phyloP scores from a whole-genome alignment of 1,139 yeast genomes.

The Taphrina flavorubra region DNA sequence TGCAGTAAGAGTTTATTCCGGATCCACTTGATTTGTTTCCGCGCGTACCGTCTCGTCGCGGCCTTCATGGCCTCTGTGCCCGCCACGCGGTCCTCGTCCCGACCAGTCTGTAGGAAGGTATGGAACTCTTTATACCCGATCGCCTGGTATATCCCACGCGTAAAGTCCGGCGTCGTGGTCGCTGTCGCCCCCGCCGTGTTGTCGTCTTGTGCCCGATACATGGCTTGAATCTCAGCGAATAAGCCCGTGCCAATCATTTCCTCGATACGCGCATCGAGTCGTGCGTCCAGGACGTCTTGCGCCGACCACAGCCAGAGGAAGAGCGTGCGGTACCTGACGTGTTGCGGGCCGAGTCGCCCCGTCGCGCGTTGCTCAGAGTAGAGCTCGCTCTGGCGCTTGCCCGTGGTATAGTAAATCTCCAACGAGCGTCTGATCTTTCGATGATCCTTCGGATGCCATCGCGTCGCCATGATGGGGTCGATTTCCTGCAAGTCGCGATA shows the following conservation, averaged over 20 bases:
- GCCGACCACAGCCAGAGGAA: constrained; percentile 85
- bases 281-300: constrained; percentile 60
- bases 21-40: constrained; percentile 92
- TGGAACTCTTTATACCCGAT: constrained; percentile 93
- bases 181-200: no score
- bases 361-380: constrained; percentile 63
- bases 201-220: constrained; percentile 52
- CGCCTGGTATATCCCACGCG: constrained; percentile 89
- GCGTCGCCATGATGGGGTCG: constrained; percentile 77
- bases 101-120: constrained; percentile 65
- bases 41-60: constrained; percentile 84
- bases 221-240: constrained; percentile 64
- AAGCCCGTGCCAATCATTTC: constrained; percentile 79
- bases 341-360: constrained; percentile 43
- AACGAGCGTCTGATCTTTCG: constrained; percentile 79
- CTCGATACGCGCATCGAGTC: constrained; percentile 83
- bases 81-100: constrained; percentile 45
- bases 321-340: constrained; percentile 62
- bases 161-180: constrained; percentile 57
- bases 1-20: constrained; percentile 71
- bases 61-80: constrained; percentile 73
- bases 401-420: constrained; percentile 75
- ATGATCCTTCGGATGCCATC: constrained; percentile 90
- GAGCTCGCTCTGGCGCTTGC: constrained; percentile 70
- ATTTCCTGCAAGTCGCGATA: constrained; percentile 58